phyloP scores from a whole-genome alignment of 495 filamentous ascomycete genomes.

The Mycothermus thermophilus region DNA sequence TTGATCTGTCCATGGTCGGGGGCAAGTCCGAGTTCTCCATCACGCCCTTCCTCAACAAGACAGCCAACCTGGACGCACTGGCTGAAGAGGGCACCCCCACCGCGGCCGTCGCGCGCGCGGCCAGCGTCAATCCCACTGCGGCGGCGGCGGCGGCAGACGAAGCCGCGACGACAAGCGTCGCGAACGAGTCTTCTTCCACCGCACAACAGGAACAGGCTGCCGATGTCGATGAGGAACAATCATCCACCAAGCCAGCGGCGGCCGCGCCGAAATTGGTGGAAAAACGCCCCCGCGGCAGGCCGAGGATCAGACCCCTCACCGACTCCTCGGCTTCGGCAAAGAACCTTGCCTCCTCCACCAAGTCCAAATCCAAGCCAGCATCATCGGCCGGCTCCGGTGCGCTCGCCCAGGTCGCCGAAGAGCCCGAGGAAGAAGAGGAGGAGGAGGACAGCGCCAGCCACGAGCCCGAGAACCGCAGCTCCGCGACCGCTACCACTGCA shows the following conservation, averaged over 20 bases:
- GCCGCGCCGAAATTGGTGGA: constrained; percentile 4
- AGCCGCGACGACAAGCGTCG: too few relatives aligned
- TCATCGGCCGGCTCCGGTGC: constrained; percentile 10
- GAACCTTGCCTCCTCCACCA: constrained; percentile 17
- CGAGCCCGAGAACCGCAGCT: background rate
- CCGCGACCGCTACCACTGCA: constrained; percentile 6
- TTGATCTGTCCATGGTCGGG: constrained; percentile 44
- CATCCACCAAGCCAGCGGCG: constrained; percentile 1
- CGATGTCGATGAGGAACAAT: background rate
- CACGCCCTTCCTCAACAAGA: constrained; percentile 80
- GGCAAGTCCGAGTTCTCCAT: constrained; percentile 89
- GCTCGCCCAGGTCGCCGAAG: constrained; percentile 39
- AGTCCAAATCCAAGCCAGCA: too few relatives aligned
- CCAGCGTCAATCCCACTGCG: too few relatives aligned
- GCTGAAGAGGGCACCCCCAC: constrained; percentile 3
- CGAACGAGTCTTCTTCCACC: too few relatives aligned
- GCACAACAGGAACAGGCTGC: constrained; percentile 7
- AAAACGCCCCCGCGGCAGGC: constrained; percentile 27
- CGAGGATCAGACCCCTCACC: constrained; percentile 22
- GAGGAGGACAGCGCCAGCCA: too few relatives aligned
- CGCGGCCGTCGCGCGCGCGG: too few relatives aligned
- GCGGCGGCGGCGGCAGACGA: too few relatives aligned
- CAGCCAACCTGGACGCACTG: constrained; percentile 32
- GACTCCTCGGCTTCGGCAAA: constrained; percentile 30
- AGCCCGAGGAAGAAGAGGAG: constrained; percentile 18